These are phyloP conservation scores for Aspergillus pseudoviridinutans DNA, from an alignment of 2,329 filamentous ascomycete genomes.

Conservation along the genomic window DNA sequence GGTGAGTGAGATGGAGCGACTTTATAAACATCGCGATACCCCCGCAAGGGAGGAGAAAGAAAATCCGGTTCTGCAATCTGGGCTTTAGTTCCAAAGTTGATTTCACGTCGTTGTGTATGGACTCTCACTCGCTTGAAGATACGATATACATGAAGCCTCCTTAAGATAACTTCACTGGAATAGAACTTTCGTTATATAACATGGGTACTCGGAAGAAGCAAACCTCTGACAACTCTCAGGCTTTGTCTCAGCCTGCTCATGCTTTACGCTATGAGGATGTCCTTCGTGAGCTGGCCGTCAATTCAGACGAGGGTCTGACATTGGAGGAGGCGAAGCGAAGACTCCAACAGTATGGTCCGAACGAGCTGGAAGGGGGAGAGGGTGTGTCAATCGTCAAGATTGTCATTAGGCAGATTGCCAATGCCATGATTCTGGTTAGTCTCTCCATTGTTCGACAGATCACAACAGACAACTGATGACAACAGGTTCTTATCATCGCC, in stretches of 20 bases:
- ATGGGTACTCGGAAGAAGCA: conserved; percentile 3
- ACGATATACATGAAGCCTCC: conserved; percentile 32
- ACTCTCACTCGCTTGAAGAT: conserved; percentile 29
- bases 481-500: conserved; percentile 71
- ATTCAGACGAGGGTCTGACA: conserved; percentile 56
- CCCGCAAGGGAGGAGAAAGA: background rate
- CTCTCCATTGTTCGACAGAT: background rate
- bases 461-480: background rate
- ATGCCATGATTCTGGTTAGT: conserved; percentile 64
- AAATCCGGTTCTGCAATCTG: background rate
- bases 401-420: conserved; percentile 62
- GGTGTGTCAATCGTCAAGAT: conserved; percentile 68
- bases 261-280: conserved; percentile 53
- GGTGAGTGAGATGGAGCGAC: background rate
- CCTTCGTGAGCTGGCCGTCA: conserved; percentile 52
- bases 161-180: conserved; percentile 17
- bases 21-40: background rate
- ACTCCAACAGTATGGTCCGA: conserved; percentile 56
- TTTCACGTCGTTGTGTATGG: conserved; percentile 20
- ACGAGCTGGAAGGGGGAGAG: conserved; percentile 62
- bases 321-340: conserved; percentile 52
- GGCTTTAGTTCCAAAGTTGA: background rate
- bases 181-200: background rate
- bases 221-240: conserved; percentile 38
- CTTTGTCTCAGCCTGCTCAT: conserved; percentile 61